Evolutionary conservation across 169 alveolate species (phyloP).

Genomic region (Cryptosporidium viatorum): DNA sequence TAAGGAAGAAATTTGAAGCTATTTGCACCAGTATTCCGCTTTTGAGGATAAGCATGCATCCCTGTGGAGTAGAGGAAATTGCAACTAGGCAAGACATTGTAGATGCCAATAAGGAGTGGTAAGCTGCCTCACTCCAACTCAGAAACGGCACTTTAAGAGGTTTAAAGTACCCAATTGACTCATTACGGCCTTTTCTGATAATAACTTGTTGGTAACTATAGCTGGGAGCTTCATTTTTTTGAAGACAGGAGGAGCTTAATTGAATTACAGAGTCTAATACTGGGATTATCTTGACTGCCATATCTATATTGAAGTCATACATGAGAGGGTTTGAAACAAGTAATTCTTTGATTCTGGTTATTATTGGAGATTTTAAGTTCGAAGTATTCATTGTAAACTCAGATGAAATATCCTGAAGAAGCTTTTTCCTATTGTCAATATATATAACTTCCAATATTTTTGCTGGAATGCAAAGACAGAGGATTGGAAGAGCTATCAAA

Average conservation of each 20-base stretch:
- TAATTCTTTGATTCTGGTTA: slow-evolving; percentile 48
- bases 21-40: slow-evolving; percentile 51
- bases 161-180: slow-evolving; percentile 23
- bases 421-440: slow-evolving; percentile 22
- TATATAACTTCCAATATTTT: slow-evolving; percentile 27
- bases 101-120: slow-evolving; percentile 3
- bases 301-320: slow-evolving; percentile 25
- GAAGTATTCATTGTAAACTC: slow-evolving; percentile 30
- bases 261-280: slow-evolving; percentile 34
- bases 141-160: slow-evolving; percentile 51
- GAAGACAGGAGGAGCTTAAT: neutral
- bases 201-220: neutral
- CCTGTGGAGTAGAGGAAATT: slow-evolving; percentile 47
- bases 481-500: slow-evolving; percentile 47
- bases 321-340: slow-evolving; percentile 9
- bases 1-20: slow-evolving; percentile 14
- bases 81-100: slow-evolving; percentile 30
- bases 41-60: slow-evolving; percentile 36
- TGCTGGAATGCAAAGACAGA: slow-evolving; percentile 44
- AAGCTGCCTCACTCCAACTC: slow-evolving; percentile 49
- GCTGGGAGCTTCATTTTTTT: slow-evolving; percentile 26
- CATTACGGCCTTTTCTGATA: slow-evolving; percentile 2
- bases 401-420: slow-evolving; percentile 18
- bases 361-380: slow-evolving; percentile 20
- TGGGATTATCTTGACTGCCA: slow-evolving; percentile 30